Conservation (phyloP, 345 rosid genomes). For the Lumnitzera racemosa region DNA sequence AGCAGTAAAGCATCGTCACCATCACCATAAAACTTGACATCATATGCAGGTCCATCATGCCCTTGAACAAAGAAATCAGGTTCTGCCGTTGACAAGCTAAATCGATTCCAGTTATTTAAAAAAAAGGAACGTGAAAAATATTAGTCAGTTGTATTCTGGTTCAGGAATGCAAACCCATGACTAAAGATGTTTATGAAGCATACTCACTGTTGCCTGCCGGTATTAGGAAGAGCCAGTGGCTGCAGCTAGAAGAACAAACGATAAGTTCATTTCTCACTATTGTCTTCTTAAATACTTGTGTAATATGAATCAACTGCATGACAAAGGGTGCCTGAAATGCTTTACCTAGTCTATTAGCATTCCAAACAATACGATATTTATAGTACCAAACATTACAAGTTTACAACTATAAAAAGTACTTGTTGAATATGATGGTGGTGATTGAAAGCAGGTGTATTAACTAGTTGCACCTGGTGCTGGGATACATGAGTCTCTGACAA, state of each 20-base stretch:
- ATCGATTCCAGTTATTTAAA: not conserved
- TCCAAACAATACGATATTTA: too few species aligned
- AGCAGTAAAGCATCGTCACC: constrained; percentile 61
- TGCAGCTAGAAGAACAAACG: constrained; percentile 9
- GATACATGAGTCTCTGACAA: too few species aligned
- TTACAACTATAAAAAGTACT: too few species aligned
- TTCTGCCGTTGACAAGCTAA: constrained; percentile 39
- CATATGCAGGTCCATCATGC: constrained; percentile 90
- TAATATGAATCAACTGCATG: too few species aligned
- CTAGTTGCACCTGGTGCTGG: too few species aligned
- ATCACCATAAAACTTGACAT: constrained; percentile 76
- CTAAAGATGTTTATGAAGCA: not conserved
- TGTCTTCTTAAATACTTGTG: too few species aligned
- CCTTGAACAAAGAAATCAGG: constrained; percentile 57
- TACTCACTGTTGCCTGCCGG: constrained; percentile 37
- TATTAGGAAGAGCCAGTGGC: constrained; percentile 30
- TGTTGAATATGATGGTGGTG: too few species aligned
- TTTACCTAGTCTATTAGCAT: too few species aligned
- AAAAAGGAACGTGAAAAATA: too few species aligned
- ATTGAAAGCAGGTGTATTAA: too few species aligned
- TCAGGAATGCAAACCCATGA: not conserved
- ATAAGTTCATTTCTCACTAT: not conserved
- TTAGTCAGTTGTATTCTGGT: not conserved
- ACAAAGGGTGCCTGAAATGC: too few species aligned
- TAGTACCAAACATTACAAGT: too few species aligned